These are phyloP conservation scores for Fusarium metavorans DNA, from an alignment of 2,329 filamentous ascomycete species.

Conservation along the genomic window DNA sequence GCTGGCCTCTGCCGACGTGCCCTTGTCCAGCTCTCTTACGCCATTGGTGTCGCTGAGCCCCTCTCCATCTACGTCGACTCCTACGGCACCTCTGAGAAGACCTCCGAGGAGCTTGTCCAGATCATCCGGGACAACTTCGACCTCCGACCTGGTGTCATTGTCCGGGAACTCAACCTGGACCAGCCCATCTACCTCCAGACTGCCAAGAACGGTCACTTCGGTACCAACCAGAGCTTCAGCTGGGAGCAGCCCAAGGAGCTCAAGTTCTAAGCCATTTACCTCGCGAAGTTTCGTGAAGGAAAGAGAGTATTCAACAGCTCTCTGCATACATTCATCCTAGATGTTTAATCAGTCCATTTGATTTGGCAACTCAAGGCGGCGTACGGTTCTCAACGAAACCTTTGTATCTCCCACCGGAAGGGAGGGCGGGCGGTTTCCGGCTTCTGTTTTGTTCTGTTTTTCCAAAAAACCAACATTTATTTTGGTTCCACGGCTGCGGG, in stretches of 20 bases:
- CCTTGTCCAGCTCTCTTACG: slow-evolving; percentile 98
- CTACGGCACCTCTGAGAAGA: slow-evolving; percentile 93
- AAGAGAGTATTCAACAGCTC: slow-evolving; percentile 58
- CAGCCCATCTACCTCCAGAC: slow-evolving; percentile 99
- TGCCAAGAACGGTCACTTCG: slow-evolving; percentile 99
- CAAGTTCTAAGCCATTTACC: slow-evolving; percentile 76
- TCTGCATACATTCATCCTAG: slow-evolving; percentile 49
- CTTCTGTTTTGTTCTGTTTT: slow-evolving; percentile 48
- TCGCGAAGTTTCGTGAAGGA: slow-evolving; percentile 27
- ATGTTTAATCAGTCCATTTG: slow-evolving; percentile 55
- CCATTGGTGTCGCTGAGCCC: slow-evolving; percentile 98
- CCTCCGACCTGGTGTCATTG: slow-evolving; percentile 97
- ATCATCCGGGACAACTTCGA: slow-evolving; percentile 98
- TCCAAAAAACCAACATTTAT: slow-evolving; percentile 34
- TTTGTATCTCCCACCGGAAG: slow-evolving; percentile 50
- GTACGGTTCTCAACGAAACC: slow-evolving; percentile 63
- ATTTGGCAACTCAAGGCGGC: slow-evolving; percentile 53
- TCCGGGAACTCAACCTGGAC: slow-evolving; percentile 94
- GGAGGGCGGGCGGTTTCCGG: slow-evolving; percentile 52
- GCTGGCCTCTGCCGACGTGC: slow-evolving; percentile 91
- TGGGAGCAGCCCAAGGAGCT: slow-evolving; percentile 99
- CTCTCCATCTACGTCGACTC: slow-evolving; percentile 98
- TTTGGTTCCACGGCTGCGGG: slow-evolving; percentile 43
- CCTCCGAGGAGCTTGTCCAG: slow-evolving; percentile 91
- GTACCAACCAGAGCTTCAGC: slow-evolving; percentile 94